Base-by-base conservation (phyloP, 306 rosid genomes). In the Fragaria iinumae region DNA sequence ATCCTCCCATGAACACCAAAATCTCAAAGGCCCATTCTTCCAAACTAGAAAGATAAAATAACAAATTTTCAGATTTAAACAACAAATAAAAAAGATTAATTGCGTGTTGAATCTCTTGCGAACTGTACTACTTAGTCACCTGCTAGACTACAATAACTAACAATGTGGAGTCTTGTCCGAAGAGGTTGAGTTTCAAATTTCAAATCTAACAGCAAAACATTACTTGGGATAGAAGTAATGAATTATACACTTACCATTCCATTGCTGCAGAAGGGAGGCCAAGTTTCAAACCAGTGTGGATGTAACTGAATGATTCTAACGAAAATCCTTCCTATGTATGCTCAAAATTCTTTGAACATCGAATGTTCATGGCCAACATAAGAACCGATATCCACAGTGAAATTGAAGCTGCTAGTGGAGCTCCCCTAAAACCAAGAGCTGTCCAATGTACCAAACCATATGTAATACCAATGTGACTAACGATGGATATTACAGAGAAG, bases 11-110 rank as follows among this genome's bases (percentile, higher is more conserved):
- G 77, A 94, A 77, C 74, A 91, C 96, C 79, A 94, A 73, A 84
- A 89, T 79, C 82, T 94, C 98, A 21, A 94, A 91, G 43, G 95
- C 98, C 96, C 97, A 91, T 57, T 87, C 86, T 88, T 91, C 98
- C 93, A 91, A 89, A 83, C 98, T 94, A 68, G 77, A 82, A 87
- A 64, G 14, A 79, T 68, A 41, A 41, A 41, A 38, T 38, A 4
- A 38, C 7, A 38, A 38, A 38, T 38, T 38, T 2, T 41, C 23
- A 52, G 16, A 21, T n/a, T 20, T 10, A 20, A 53, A 21, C 20
- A 52, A 6, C n/a, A 52, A 9, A 18, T 18, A 32, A 4, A 32
- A 32, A 32, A 32, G 34, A 32, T 32, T 32, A 38, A 38, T 38
- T 38, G 5, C 41, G 41, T 38, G 41, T 41, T 41, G 9, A 41